Conservation (phyloP, 192 early-diverging fungal genomes). For the Coemansia furcata region DNA sequence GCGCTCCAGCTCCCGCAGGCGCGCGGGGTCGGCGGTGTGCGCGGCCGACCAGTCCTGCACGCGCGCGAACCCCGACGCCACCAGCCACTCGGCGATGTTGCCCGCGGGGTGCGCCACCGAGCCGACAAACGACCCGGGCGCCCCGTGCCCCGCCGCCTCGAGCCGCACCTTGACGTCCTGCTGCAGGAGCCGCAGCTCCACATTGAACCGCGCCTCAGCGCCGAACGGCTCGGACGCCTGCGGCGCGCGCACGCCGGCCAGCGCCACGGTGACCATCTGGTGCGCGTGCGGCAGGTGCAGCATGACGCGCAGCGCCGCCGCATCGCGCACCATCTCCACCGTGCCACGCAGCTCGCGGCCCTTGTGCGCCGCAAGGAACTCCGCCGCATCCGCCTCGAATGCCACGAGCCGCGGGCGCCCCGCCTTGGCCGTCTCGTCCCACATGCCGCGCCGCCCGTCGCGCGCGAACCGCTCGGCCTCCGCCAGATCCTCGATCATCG, state of each 20-base stretch:
- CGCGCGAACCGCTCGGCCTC: slow-evolving; percentile 74
- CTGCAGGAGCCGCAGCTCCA: slow-evolving; percentile 86
- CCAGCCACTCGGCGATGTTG: slow-evolving; percentile 87
- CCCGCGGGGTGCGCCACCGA: slow-evolving; percentile 79
- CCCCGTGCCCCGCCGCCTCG: slow-evolving; percentile 66
- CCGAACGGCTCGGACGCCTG: slow-evolving; percentile 85
- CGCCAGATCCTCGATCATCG: slow-evolving; percentile 48
- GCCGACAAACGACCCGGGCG: slow-evolving; percentile 70
- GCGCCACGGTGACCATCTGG: slow-evolving; percentile 65
- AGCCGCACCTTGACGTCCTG: slow-evolving; percentile 84
- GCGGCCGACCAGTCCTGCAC: slow-evolving; percentile 81
- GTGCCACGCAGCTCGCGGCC: slow-evolving; percentile 81
- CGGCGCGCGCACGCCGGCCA: slow-evolving; percentile 82
- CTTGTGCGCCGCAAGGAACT: slow-evolving; percentile 76
- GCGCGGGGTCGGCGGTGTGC: not conserved
- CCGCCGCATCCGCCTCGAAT: slow-evolving; percentile 64
- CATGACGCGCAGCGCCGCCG: slow-evolving; percentile 73
- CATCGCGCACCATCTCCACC: slow-evolving; percentile 96
- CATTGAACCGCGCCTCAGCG: slow-evolving; percentile 92
- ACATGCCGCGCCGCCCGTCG: slow-evolving; percentile 71
- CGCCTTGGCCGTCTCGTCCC: slow-evolving; percentile 55
- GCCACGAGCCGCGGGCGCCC: slow-evolving; percentile 41
- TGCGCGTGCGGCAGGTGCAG: slow-evolving; percentile 70
- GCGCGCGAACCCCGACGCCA: slow-evolving; percentile 78
- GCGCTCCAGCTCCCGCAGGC: slow-evolving; percentile 74